Percentiles rank a stretch among this genome's conserved stretches.
Conservation (phyloP, 345 rosid genomes). For the Hibiscus trionum region DNA sequence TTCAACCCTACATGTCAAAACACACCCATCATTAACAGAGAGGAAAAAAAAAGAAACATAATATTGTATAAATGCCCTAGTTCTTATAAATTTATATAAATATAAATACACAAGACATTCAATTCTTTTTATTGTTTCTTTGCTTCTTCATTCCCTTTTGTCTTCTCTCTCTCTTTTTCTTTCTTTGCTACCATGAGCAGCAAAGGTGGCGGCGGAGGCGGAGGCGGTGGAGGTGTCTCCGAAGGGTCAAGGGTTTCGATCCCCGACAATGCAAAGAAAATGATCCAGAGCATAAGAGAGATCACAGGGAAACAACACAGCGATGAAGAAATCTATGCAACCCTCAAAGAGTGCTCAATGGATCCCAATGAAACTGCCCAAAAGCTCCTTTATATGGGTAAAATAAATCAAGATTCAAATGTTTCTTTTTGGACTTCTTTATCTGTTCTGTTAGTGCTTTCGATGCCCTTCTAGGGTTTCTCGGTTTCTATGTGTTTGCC, state of each 20-base stretch:
- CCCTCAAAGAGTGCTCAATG: constrained; percentile 57
- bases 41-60: not conserved
- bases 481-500: constrained; percentile 2
- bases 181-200: constrained; percentile 32
- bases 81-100: not conserved
- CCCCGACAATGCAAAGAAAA: constrained; percentile 41
- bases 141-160: not conserved
- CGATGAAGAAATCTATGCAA: constrained; percentile 69
- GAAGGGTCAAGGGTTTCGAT: constrained; percentile 51
- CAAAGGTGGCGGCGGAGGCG: constrained; percentile 29
- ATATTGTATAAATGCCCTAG: not conserved
- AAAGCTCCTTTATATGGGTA: constrained; percentile 70
- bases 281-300: constrained; percentile 68
- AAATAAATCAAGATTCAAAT: not conserved
- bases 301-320: constrained; percentile 69
- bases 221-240: constrained; percentile 33
- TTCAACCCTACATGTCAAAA: not conserved
- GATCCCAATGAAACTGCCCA: constrained; percentile 83
- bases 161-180: constrained; percentile 3
- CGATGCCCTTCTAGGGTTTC: not conserved
- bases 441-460: not conserved
- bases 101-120: not conserved
- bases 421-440: constrained; percentile 4
- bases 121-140: not conserved
- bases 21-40: not conserved